Evolutionary conservation across 1,139 yeast genomes (phyloP).

Genomic region (Hansenula sp.): DNA sequence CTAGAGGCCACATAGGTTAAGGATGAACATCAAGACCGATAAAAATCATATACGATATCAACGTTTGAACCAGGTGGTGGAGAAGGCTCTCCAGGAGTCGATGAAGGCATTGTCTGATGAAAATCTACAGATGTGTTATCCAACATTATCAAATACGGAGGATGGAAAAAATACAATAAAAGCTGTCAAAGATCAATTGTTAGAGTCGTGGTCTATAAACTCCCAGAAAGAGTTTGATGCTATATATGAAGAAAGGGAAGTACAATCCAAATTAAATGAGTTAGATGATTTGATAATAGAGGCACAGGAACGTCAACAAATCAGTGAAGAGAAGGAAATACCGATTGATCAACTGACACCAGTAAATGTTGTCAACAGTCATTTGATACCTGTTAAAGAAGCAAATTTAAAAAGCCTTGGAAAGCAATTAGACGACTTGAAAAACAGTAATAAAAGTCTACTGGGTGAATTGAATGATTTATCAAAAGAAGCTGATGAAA

Average conservation of each 20-base stretch:
- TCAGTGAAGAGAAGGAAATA: slow-evolving; percentile 5
- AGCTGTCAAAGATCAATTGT: slow-evolving; percentile 58
- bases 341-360: slow-evolving; percentile 30
- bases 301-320: slow-evolving; percentile 38
- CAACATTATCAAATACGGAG: slow-evolving; percentile 45
- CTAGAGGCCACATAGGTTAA: not conserved
- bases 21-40: slow-evolving; percentile 2
- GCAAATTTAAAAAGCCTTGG: slow-evolving; percentile 25
- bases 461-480: slow-evolving; percentile 24
- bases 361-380: slow-evolving; percentile 29
- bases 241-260: slow-evolving; percentile 60
- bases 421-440: slow-evolving; percentile 24
- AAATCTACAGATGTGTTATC: slow-evolving; percentile 63
- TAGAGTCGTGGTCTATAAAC: slow-evolving; percentile 55
- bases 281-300: slow-evolving; percentile 60
- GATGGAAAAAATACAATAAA: slow-evolving; percentile 51
- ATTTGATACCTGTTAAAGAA: slow-evolving; percentile 27
- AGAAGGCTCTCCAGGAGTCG: slow-evolving; percentile 68
- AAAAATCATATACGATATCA: slow-evolving; percentile 41
- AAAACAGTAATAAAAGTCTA: slow-evolving; percentile 23
- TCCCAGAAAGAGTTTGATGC: slow-evolving; percentile 62
- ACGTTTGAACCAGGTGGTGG: slow-evolving; percentile 51
- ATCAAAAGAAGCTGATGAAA: slow-evolving; percentile 19
- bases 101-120: slow-evolving; percentile 58
- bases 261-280: slow-evolving; percentile 53